These are phyloP conservation scores for Climacium dendroides DNA, from an alignment of 225 moss, liverwort and hornwort species.

Conservation along the genomic window DNA sequence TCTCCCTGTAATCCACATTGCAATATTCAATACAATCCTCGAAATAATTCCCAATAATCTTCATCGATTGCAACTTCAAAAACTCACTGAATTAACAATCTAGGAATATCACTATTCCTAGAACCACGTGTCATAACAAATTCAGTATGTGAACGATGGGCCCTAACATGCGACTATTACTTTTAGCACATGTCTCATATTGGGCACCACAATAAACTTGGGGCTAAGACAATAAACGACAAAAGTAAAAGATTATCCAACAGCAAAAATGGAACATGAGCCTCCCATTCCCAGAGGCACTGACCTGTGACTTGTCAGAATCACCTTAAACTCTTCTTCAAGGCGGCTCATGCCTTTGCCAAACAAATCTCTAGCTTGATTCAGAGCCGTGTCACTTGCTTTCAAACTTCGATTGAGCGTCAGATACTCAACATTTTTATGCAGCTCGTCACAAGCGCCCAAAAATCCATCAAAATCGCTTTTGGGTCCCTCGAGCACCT, in stretches of 20 bases:
- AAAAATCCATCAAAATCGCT: conserved; percentile 66
- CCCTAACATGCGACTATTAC: background rate
- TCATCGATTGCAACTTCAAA: background rate
- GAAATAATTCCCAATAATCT: background rate
- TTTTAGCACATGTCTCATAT: background rate
- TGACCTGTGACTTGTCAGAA: conserved; percentile 60
- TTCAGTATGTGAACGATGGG: background rate
- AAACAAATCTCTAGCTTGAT: conserved; percentile 64
- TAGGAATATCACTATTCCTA: background rate
- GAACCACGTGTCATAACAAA: background rate
- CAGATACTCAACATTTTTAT: conserved; percentile 76
- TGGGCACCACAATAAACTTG: background rate
- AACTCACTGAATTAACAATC: background rate
- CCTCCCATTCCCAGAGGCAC: background rate
- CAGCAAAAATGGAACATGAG: background rate
- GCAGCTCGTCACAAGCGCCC: conserved; percentile 72
- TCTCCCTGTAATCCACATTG: background rate
- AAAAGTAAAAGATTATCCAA: background rate
- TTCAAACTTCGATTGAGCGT: conserved; percentile 71
- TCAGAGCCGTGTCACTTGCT: conserved; percentile 78
- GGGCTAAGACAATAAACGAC: background rate
- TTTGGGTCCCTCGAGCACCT: conserved; percentile 69
- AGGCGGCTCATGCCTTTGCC: conserved; percentile 78
- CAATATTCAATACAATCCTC: background rate
- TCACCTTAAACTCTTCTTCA: conserved; percentile 71